Evolutionary conservation across 306 rosid genomes (phyloP).

Genomic region (Dryas drummondii): DNA sequence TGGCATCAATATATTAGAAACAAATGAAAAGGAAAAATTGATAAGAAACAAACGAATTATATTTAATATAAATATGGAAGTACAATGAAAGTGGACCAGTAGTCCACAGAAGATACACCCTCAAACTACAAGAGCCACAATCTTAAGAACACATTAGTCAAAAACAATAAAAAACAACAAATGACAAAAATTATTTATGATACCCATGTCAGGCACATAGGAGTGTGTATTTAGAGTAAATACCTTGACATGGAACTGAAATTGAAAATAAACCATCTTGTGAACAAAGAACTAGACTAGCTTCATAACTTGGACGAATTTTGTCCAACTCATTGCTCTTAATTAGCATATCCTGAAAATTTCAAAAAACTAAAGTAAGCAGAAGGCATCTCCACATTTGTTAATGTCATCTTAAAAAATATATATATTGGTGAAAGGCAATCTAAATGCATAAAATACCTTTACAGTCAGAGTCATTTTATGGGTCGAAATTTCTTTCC

Average conservation of each 20-base stretch:
- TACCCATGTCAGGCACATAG: not conserved
- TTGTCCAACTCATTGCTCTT: slow-evolving; percentile 38
- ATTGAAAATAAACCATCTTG: slow-evolving; percentile 12
- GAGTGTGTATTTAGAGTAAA: not conserved
- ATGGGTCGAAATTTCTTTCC: slow-evolving; percentile 13
- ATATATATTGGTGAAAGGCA: not conserved
- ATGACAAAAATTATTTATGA: not conserved
- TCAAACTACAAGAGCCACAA: too few relatives aligned
- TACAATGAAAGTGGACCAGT: too few relatives aligned
- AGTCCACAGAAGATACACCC: too few relatives aligned
- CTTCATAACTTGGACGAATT: slow-evolving; percentile 36
- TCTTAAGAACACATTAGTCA: too few relatives aligned
- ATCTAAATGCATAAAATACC: slow-evolving; percentile 31
- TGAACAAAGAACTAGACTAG: slow-evolving; percentile 34
- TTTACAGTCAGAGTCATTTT: slow-evolving; percentile 23
- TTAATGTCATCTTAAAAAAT: not conserved
- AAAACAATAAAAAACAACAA: too few relatives aligned
- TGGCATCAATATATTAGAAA: not conserved
- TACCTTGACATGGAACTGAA: slow-evolving; percentile 44
- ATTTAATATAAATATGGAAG: too few relatives aligned
- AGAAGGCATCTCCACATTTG: not conserved
- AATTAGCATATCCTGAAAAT: slow-evolving; percentile 37
- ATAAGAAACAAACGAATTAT: too few relatives aligned
- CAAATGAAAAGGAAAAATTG: too few relatives aligned
- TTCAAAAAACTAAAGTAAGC: not conserved